Base-by-base conservation (phyloP, 148 eudicot species). In the Hydrangea macrophylla region DNA sequence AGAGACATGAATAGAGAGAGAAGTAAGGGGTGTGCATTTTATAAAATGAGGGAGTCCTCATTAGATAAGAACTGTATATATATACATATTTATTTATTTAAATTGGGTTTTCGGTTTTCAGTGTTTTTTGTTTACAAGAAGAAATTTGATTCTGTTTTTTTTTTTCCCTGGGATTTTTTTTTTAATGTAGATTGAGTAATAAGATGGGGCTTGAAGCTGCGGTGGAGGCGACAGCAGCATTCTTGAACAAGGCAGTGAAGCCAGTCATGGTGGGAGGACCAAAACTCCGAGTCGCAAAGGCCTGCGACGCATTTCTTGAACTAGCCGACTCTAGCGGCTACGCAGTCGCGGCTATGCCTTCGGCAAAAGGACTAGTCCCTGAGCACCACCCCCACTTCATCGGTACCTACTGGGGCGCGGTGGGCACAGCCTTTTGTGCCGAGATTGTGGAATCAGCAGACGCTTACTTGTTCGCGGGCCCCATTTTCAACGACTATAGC, bases 401-500 rank as follows among this genome's bases (percentile, higher is more conserved):
- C 20, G 78, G 78, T 23, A 75, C 78, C 3, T 75, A 68, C 30
- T 75, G 78, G 78, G 78, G 78, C 0, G 62, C 78, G 0, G 73
- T 75, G 6, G 58, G 78, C 36, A 75, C 78, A 3, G 40, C 73
- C 6, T 68, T 75, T 64, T 75, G 78, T 48, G 68, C 73, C 0
- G 78, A 75, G 48, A 75, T 75, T 17, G 73, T 75, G 7, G 78
- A 69, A 45, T 75, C 78, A 2, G 78, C 78, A 0, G 78, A 75
- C 15, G 78, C 78, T 10, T 75, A 75, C 54, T 20, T 75, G 6
- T 69, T 75, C 53, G 78, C 53, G 0, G 78, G 78, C 2, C 78
- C 78, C 2, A 68, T 75, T 22, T 75, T 69, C 51, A 68, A 75
- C 23, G 78, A 75, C 58, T 69, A 68, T 50, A 75, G 78, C 73